A percentile compares a stretch with the other conserved stretches of the same genome.
Evolutionary conservation across 2,329 filamentous ascomycete genomes (phyloP).

Genomic region (Talaromyces marneffei): DNA sequence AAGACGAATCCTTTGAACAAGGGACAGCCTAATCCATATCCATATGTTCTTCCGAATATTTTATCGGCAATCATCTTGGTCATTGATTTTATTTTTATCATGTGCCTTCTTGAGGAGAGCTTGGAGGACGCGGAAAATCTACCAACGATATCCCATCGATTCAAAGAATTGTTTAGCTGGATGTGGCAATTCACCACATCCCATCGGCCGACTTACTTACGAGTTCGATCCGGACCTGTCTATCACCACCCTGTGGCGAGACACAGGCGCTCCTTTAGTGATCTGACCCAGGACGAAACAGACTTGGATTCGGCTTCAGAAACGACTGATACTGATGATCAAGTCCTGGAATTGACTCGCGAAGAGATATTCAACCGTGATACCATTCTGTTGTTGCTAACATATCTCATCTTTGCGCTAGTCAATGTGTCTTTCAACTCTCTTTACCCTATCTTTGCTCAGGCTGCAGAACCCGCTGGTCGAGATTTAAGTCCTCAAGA

Average conservation of each 20-base stretch:
- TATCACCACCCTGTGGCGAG: constrained; percentile 13
- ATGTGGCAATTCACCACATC: constrained; percentile 63
- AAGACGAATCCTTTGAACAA: constrained; percentile 52
- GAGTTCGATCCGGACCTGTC: constrained; percentile 27
- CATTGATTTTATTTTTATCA: constrained; percentile 65
- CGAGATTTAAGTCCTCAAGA: constrained; percentile 68
- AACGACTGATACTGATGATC: constrained; percentile 29
- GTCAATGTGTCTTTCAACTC: constrained; percentile 94
- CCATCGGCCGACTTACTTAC: constrained; percentile 55
- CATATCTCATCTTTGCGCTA: constrained; percentile 89
- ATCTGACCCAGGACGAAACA: constrained; percentile 34
- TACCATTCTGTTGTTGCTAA: constrained; percentile 72
- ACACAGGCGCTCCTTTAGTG: constrained; percentile 12
- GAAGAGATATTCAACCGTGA: constrained; percentile 69
- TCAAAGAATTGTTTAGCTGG: constrained; percentile 59
- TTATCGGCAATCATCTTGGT: constrained; percentile 67
- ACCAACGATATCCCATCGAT: constrained; percentile 54
- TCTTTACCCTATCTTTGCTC: constrained; percentile 87
- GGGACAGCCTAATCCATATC: constrained; percentile 56
- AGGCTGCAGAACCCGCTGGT: constrained; percentile 67
- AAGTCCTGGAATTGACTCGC: constrained; percentile 45
- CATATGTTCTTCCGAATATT: constrained; percentile 80
- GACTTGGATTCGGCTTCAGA: constrained; percentile 43
- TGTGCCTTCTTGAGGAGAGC: constrained; percentile 83
- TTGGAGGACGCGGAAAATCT: constrained; percentile 60